Evolutionary conservation across 305 asterid genomes (phyloP).

Genomic region (Salvia sclarea): DNA sequence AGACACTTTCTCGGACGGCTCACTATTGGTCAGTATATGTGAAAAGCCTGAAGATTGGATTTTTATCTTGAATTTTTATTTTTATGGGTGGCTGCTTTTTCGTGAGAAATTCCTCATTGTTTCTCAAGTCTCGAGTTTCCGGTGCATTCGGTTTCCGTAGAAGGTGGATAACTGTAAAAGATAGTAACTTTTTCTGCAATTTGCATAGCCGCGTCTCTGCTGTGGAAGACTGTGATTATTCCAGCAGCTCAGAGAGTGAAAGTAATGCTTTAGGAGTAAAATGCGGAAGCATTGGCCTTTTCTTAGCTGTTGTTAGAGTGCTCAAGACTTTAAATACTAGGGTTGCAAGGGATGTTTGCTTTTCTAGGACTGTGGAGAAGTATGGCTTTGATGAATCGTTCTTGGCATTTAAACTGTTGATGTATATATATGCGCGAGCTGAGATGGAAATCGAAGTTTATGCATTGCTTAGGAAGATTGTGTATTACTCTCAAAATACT

Average conservation of each 20-base stretch:
- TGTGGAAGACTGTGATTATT: slow-evolving; percentile 46
- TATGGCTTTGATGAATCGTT: slow-evolving; percentile 51
- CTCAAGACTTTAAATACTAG: slow-evolving; percentile 57
- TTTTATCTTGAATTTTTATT: slow-evolving; percentile 36
- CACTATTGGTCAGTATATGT: slow-evolving; percentile 30
- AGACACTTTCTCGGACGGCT: background rate
- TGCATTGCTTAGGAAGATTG: slow-evolving; percentile 54
- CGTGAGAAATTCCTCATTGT: slow-evolving; percentile 32
- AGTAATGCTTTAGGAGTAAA: slow-evolving; percentile 19
- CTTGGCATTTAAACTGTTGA: slow-evolving; percentile 43
- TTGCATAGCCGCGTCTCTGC: slow-evolving; percentile 44
- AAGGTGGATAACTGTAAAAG: slow-evolving; percentile 24
- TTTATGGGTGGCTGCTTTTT: slow-evolving; percentile 53
- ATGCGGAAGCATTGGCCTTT: slow-evolving; percentile 33
- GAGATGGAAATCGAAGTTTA: slow-evolving; percentile 52
- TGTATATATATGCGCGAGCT: slow-evolving; percentile 53
- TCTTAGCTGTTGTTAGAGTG: slow-evolving; percentile 49
- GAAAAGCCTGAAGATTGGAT: slow-evolving; percentile 20
- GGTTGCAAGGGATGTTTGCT: slow-evolving; percentile 41
- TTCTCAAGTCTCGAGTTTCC: slow-evolving; percentile 29
- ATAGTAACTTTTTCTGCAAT: slow-evolving; percentile 33
- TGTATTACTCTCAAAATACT: slow-evolving; percentile 40
- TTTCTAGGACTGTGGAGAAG: slow-evolving; percentile 40
- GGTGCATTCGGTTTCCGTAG: slow-evolving; percentile 30
- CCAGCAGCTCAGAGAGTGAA: slow-evolving; percentile 39